Evolutionary conservation across 1,139 yeast species (phyloP), one percentile per base, ranked within the genome.

Genomic region (Maudiozyma humilis): DNA sequence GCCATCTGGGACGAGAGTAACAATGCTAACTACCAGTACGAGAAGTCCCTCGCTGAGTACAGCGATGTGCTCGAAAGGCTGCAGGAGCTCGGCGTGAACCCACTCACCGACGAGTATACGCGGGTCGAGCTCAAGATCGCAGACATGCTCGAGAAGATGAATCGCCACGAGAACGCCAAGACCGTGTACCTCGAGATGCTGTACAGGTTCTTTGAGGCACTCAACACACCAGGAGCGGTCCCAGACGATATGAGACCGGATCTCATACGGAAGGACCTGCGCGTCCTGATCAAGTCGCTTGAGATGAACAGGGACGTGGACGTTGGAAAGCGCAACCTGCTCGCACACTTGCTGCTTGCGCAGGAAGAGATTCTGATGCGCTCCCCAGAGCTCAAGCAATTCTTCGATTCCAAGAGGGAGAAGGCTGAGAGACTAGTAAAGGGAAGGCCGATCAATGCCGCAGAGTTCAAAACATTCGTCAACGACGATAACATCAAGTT

Each of bases 81-180:
- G 20, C 30, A 44, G n/a, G 42, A 41, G 2, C n/a, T 14, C 7
- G 32, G 36, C 7, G 41, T 33, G 36, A 39, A 76, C 49, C 72
- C 71, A 15, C 56, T 84, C 30, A 69, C 76, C 42, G 86, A 82
- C 52, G 84, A 80, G 54, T 83, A 79, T 57, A 88, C 96, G 0
- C 95, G 96, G 0, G 75, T 89, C 47, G 94, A 87, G 57, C 69
- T 89, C 59, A 86, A 88, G 57, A 70, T 86, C 36, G 95, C 84
- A 2, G 95, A 88, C 58, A 83, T 87, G 87, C 85, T 79, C 60
- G 93, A 84, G 57, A 67, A 80, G 41, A 64, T 84, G 50, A 70
- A 70, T 30, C 71, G 76, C 78, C 51, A 62, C 35, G 74, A 75
- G 16, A 86, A 82, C 46, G 93, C 94, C 0, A 69, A 76, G 30